Evolutionary conservation across 352 stramenopile genomes (phyloP).

Genomic region (Globisporangium viniferum): DNA sequence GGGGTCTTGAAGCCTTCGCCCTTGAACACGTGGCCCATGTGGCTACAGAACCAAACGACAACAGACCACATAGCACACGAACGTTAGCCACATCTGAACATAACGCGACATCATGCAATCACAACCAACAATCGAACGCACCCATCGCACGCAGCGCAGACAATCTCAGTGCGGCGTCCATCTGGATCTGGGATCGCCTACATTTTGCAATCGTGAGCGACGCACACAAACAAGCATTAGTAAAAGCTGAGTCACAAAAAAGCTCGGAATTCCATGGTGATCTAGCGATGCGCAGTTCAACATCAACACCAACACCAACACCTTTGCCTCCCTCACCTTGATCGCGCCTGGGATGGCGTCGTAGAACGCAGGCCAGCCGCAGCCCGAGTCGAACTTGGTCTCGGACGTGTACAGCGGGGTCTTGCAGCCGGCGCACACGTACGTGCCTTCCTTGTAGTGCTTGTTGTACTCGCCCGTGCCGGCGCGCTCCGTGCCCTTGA

Average conservation of each 20-base stretch:
- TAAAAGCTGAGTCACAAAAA: background rate
- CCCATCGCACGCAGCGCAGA: slow-evolving; percentile 86
- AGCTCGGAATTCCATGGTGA: background rate
- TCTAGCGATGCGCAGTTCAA: background rate
- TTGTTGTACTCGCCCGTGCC: slow-evolving; percentile 90
- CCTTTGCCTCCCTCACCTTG: slow-evolving; percentile 35
- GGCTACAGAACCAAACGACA: slow-evolving; percentile 31
- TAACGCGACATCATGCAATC: background rate
- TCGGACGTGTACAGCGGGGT: slow-evolving; percentile 84
- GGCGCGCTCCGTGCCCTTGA: slow-evolving; percentile 88
- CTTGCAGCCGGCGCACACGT: slow-evolving; percentile 87
- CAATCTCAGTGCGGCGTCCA: slow-evolving; percentile 81
- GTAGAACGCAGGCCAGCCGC: slow-evolving; percentile 90
- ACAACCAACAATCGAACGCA: slow-evolving; percentile 19
- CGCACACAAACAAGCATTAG: background rate
- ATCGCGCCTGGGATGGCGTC: slow-evolving; percentile 87
- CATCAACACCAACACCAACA: background rate
- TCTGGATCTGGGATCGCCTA: slow-evolving; percentile 68
- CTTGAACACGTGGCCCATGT: slow-evolving; percentile 92
- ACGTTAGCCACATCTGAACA: background rate
- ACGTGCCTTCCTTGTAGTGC: slow-evolving; percentile 79
- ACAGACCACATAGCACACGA: background rate
- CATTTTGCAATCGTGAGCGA: background rate
- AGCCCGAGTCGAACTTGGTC: slow-evolving; percentile 90
- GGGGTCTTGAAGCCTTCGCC: slow-evolving; percentile 85